Conservation (phyloP, 768 basidiomycete species). For the Boletus subcaerulescens region DNA sequence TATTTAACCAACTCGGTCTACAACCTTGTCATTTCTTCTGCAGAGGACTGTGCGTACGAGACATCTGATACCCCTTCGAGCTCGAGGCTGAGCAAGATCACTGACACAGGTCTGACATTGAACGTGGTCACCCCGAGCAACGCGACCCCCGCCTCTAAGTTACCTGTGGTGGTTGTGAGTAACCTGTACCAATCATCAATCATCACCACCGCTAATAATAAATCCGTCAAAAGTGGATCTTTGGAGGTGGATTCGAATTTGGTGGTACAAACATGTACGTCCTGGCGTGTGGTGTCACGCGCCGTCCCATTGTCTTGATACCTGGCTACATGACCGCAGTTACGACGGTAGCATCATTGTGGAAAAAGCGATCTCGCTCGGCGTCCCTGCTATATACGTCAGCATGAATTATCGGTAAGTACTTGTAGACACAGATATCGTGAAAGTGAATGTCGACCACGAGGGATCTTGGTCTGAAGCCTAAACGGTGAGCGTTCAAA, state of each 20-base stretch:
- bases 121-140: constrained; percentile 48
- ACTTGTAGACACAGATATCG: too few species aligned
- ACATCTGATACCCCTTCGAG: background rate
- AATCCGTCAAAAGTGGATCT: constrained; percentile 28
- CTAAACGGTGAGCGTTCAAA: constrained; percentile 3
- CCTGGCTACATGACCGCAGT: background rate
- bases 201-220: background rate
- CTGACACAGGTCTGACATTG: constrained; percentile 42
- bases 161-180: constrained; percentile 55
- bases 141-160: constrained; percentile 39
- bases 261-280: constrained; percentile 23
- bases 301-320: background rate
- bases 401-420: constrained; percentile 42
- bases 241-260: constrained; percentile 35
- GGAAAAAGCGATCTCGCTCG: constrained; percentile 28
- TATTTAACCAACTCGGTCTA: constrained; percentile 29
- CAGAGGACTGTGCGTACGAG: constrained; percentile 45
- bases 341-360: constrained; percentile 28
- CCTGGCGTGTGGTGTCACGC: too few species aligned
- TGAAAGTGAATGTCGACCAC: too few species aligned
- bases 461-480: background rate
- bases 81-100: background rate
- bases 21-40: constrained; percentile 29
- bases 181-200: background rate
- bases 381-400: constrained; percentile 37